Base-by-base conservation (phyloP, 306 rosid species). In the Lathyrus sativus region DNA sequence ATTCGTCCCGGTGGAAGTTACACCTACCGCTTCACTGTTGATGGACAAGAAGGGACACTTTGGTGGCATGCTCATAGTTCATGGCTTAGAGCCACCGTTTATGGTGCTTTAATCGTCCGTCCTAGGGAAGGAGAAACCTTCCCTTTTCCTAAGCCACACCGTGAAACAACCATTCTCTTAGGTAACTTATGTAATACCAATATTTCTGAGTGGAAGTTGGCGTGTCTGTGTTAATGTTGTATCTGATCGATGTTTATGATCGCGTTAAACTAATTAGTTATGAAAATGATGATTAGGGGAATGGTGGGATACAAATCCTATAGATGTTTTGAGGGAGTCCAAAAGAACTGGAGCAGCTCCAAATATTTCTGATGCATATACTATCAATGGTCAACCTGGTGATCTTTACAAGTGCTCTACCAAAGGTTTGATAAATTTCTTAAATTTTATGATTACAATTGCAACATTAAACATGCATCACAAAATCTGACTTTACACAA, bases 41-140 rank as follows among this genome's bases (percentile, higher is more conserved):
- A 85, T 71, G 95, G 92, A 29, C 99, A 95, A 69, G 99, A 88
- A 81, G 99, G 99, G 2, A 93, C 99, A 18, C 76, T 93, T 29
- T 93, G 99, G 99, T 93, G 99, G 99, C 99, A 93, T 14, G 97
- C 99, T 37, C 99, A 95, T 51, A 95, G 92, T 72, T 95, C 99
- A 4, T 95, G 99, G 99, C 82, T 95, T 9, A 83, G 99, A 53
- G 95, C 97, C 67, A 95, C 96, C 0, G 96, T 90, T 7, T 90
- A 95, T 18, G 99, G 99, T 17, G 92, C 95, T 3, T 80, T 95
- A 15, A 75, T 95, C 63, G 82, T 95, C 65, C 96, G 70, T 39
- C 99, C 99, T 1, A 85, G 70, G 68, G 57, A 82, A 79, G 95
- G 88, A 79, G 81, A 85, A 12, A 3, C 86, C 24, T 95, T 81